These are phyloP conservation scores for Neurospora africana DNA, from an alignment of 495 filamentous ascomycete genomes.

Conservation along the genomic window DNA sequence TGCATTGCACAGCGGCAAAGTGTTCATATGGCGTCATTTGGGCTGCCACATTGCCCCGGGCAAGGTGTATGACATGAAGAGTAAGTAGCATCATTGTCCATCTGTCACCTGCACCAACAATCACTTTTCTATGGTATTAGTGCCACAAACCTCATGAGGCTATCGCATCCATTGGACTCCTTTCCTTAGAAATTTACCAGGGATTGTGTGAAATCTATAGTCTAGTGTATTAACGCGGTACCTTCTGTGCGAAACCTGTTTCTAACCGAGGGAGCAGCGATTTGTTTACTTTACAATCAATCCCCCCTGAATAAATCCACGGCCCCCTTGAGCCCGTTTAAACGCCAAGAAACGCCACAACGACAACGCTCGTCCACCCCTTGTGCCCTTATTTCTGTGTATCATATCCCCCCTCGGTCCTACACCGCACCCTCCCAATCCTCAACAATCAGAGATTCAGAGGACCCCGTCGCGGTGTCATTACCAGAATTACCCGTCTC, in stretches of 20 bases:
- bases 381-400: not conserved
- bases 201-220: not conserved
- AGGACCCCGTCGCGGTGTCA: not conserved
- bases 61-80: not conserved
- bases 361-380: not conserved
- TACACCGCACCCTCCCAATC: too few species aligned
- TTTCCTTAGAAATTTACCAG: not conserved
- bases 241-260: not conserved
- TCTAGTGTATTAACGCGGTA: not conserved
- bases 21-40: not conserved
- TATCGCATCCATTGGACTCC: not conserved
- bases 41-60: not conserved
- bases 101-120: not conserved
- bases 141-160: not conserved
- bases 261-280: not conserved
- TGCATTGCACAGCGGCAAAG: not conserved
- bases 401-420: not conserved
- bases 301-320: not conserved
- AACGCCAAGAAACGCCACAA: not conserved
- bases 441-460: not conserved
- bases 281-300: not conserved
- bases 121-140: not conserved
- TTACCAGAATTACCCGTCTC: not conserved
- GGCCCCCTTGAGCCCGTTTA: not conserved
- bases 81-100: too few species aligned